Conservation (phyloP, 2,329 filamentous ascomycete genomes). For the Falciphora oryzae region DNA sequence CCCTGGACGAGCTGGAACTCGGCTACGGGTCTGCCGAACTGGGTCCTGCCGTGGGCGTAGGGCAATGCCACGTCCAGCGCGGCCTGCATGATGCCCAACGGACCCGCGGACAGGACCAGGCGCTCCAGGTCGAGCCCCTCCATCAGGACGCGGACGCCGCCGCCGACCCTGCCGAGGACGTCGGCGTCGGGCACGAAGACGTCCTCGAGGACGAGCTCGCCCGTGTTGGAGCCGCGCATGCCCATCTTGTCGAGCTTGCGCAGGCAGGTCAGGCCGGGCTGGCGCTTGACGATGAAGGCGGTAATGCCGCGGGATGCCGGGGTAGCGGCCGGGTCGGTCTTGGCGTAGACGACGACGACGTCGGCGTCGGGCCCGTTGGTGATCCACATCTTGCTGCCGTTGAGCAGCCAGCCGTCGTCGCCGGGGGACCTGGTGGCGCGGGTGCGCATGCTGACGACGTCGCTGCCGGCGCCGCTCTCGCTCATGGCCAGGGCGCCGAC, state of each 20-base stretch:
- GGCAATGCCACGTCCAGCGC: constrained; percentile 80
- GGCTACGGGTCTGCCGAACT: constrained; percentile 82
- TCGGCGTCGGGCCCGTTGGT: constrained; percentile 97
- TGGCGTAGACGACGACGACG: constrained; percentile 91
- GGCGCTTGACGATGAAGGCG: constrained; percentile 80
- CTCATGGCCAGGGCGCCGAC: constrained; percentile 93
- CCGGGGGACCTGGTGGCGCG: constrained; percentile 67
- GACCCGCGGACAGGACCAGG: constrained; percentile 84
- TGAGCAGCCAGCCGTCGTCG: constrained; percentile 78
- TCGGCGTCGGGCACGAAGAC: constrained; percentile 85
- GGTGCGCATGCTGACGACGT: constrained; percentile 94
- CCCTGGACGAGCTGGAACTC: constrained; percentile 92
- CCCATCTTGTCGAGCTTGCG: constrained; percentile 96
- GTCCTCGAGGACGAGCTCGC: constrained; percentile 83
- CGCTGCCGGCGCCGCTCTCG: constrained; percentile 82
- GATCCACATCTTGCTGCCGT: constrained; percentile 99
- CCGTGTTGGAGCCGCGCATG: constrained; percentile 95
- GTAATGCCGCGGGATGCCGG: constrained; percentile 82
- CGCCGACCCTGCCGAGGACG: constrained; percentile 72
- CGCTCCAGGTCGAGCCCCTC: constrained; percentile 92
- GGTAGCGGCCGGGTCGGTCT: constrained; percentile 70
- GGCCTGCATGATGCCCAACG: constrained; percentile 91
- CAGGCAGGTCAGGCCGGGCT: constrained; percentile 75
- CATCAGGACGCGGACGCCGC: constrained; percentile 88
- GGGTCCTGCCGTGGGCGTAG: constrained; percentile 81